Evolutionary conservation across 192 early-diverging fungal species (phyloP).

Genomic region (Linnemannia exigua): DNA sequence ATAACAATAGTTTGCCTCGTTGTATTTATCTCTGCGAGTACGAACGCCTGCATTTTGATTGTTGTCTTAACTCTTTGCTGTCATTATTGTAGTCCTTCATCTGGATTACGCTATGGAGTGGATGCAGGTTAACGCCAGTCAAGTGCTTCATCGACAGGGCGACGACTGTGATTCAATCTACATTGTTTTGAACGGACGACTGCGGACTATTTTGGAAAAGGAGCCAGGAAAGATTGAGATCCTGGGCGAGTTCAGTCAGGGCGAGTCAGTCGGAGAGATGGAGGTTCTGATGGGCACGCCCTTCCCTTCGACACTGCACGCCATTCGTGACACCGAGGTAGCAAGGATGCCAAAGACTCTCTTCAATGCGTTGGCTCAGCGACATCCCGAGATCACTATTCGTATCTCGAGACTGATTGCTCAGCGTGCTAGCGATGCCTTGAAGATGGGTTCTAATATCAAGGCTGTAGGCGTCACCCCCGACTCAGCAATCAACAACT

Average conservation of each 20-base stretch:
- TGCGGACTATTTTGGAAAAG: conserved; percentile 86
- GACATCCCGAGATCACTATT: conserved; percentile 93
- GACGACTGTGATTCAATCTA: conserved; percentile 91
- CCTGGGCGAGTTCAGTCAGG: conserved; percentile 93
- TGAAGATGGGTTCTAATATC: conserved; percentile 22
- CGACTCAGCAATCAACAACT: conserved; percentile 84
- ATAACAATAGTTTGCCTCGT: background rate
- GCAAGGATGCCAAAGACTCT: conserved; percentile 96
- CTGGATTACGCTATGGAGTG: conserved; percentile 93
- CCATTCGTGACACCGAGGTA: conserved; percentile 97
- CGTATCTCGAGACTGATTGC: conserved; percentile 94
- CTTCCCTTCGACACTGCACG: conserved; percentile 91
- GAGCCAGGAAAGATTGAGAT: conserved; percentile 82
- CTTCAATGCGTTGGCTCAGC: conserved; percentile 90
- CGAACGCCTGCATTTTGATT: background rate
- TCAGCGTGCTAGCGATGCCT: conserved; percentile 51
- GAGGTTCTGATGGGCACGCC: conserved; percentile 85
- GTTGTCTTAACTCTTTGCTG: conserved; percentile 4
- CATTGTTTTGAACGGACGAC: conserved; percentile 93
- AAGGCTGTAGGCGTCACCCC: conserved; percentile 47
- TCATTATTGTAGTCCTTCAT: conserved; percentile 66
- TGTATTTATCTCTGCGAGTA: conserved; percentile 15
- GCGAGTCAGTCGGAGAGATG: conserved; percentile 95
- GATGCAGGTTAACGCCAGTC: conserved; percentile 94
- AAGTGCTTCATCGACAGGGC: conserved; percentile 91